A percentile compares a stretch with the other conserved stretches of the same genome.
Evolutionary conservation across 1,284 basidiomycete species (phyloP).

Genomic region (Flammula alnicola): DNA sequence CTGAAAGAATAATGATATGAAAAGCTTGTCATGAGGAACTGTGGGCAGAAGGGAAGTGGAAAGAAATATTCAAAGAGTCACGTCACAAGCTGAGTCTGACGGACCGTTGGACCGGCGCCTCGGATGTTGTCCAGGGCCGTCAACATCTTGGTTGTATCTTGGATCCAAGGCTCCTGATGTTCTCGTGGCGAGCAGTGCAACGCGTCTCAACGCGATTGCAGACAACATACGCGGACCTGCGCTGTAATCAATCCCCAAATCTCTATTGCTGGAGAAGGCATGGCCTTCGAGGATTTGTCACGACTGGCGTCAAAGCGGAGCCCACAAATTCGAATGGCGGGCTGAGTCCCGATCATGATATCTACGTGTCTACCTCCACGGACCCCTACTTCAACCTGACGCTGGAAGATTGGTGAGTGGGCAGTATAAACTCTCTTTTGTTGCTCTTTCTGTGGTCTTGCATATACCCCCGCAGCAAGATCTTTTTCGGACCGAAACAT

Average conservation of each 20-base stretch:
- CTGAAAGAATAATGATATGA: too few relatives aligned
- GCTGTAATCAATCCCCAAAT: not conserved
- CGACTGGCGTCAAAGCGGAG: not conserved
- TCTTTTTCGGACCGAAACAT: not conserved
- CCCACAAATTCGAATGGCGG: not conserved
- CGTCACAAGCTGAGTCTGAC: too few relatives aligned
- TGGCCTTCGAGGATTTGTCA: not conserved
- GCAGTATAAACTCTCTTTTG: constrained; percentile 9
- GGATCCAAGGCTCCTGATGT: too few relatives aligned
- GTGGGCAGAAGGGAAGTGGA: too few relatives aligned
- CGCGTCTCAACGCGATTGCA: not conserved
- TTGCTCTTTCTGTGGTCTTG: not conserved
- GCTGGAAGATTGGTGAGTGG: constrained; percentile 87
- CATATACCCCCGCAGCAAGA: not conserved
- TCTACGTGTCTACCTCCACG: constrained; percentile 84
- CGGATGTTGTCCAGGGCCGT: too few relatives aligned
- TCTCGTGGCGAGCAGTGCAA: not conserved
- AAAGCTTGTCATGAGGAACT: too few relatives aligned
- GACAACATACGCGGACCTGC: not conserved
- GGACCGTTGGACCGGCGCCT: too few relatives aligned
- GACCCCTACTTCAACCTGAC: constrained; percentile 95
- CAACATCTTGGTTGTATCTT: too few relatives aligned
- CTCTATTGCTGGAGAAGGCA: too few relatives aligned
- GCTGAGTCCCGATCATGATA: constrained; percentile 45
- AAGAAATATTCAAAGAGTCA: too few relatives aligned